Evolutionary conservation across 257 asterid species (phyloP).

Genomic region (Anisodus acutangulus): DNA sequence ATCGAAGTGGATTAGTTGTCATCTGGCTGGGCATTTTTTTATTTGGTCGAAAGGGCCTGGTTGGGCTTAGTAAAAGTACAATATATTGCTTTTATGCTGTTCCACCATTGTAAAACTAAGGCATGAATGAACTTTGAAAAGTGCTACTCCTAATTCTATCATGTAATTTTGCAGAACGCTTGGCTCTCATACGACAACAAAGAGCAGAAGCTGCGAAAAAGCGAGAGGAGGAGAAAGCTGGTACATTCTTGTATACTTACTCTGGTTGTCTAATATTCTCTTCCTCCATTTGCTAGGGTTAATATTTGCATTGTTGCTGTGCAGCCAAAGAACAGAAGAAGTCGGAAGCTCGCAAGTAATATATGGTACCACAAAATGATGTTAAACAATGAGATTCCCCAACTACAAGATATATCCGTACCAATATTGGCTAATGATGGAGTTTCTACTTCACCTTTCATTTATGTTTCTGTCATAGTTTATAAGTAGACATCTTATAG

Average conservation of each 20-base stretch:
- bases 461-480: conserved; percentile 8
- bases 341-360: conserved; percentile 78
- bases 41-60: too few relatives aligned
- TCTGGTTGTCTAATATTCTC: neutral
- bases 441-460: conserved; percentile 4
- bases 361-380: conserved; percentile 17
- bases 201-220: conserved; percentile 96
- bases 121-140: neutral
- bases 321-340: conserved; percentile 93
- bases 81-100: neutral
- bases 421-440: conserved; percentile 10
- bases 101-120: neutral
- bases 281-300: neutral
- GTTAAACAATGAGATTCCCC: conserved; percentile 25
- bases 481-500: neutral
- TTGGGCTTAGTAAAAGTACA: neutral
- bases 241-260: conserved; percentile 37
- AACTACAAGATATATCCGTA: conserved; percentile 19
- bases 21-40: neutral
- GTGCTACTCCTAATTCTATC: neutral
- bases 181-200: conserved; percentile 85
- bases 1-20: neutral
- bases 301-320: conserved; percentile 13
- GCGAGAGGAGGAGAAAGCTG: conserved; percentile 94
- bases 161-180: conserved; percentile 59